Conservation (phyloP, 306 rosid species). For the Inga laurina region DNA sequence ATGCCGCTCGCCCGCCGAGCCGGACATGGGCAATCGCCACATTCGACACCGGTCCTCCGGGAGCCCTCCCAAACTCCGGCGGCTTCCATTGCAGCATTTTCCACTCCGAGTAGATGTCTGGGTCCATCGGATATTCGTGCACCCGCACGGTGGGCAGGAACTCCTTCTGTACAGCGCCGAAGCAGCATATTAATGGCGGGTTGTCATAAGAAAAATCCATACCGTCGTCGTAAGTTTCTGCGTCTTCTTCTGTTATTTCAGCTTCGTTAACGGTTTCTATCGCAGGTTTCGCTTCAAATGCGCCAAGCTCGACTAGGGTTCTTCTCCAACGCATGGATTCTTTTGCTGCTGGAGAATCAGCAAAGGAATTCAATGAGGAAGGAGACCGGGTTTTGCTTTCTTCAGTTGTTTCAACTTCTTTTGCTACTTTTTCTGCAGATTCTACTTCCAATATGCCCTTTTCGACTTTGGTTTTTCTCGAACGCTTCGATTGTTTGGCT, state of each 20-base stretch:
- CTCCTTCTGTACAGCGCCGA: conserved; percentile 82
- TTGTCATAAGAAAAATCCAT: conserved; percentile 62
- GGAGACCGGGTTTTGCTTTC: conserved; percentile 47
- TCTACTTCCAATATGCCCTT: conserved; percentile 37
- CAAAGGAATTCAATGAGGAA: conserved; percentile 22
- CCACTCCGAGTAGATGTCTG: conserved; percentile 84
- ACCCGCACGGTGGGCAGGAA: conserved; percentile 85
- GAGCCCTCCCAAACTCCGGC: conserved; percentile 86
- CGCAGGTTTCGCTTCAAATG: conserved; percentile 22
- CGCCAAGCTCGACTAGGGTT: conserved; percentile 41
- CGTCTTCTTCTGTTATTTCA: conserved; percentile 34
- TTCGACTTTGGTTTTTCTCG: conserved; percentile 37
- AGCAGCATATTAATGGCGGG: conserved; percentile 85
- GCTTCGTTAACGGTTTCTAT: neutral
- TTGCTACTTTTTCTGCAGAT: neutral
- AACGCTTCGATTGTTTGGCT: conserved; percentile 45
- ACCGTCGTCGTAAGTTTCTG: conserved; percentile 68
- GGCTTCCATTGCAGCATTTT: conserved; percentile 98
- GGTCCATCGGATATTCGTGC: conserved; percentile 72
- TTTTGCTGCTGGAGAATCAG: conserved; percentile 33
- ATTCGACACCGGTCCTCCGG: conserved; percentile 74
- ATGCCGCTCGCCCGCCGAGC: conserved; percentile 91
- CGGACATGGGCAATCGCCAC: conserved; percentile 89
- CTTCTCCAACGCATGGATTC: conserved; percentile 35
- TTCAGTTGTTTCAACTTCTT: conserved; percentile 21